Percentiles rank a stretch among this genome's conserved stretches.
These are phyloP conservation scores for Solanum clarkiae DNA, from an alignment of 257 asterid species.

Conservation along the genomic window DNA sequence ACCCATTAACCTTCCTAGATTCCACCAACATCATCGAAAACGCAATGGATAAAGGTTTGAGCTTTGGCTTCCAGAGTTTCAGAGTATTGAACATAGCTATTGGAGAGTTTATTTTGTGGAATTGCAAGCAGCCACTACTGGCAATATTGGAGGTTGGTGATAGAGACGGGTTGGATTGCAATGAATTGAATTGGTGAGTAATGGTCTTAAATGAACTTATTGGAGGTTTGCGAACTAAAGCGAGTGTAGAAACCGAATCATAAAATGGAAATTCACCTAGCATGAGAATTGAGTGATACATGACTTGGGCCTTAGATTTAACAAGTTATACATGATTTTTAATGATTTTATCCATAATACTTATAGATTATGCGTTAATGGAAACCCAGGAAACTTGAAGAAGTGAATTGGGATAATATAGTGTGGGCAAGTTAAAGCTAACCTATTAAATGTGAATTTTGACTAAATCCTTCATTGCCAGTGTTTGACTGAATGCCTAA, in stretches of 20 bases:
- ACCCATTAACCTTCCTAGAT: conserved; percentile 27
- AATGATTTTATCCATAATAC: background rate
- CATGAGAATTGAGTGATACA: background rate
- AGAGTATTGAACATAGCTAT: background rate
- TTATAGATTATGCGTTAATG: background rate
- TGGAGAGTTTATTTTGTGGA: background rate
- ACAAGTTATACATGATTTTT: background rate
- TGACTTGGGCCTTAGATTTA: background rate
- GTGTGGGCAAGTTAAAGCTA: background rate
- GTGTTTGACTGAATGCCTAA: background rate
- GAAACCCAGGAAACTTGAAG: background rate
- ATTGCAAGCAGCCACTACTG: background rate
- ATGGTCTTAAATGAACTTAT: background rate
- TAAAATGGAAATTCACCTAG: background rate
- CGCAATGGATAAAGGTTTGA: background rate
- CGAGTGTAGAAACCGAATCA: background rate
- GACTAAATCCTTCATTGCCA: background rate
- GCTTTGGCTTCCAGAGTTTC: background rate
- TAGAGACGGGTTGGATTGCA: background rate
- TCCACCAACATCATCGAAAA: background rate
- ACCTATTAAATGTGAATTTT: background rate
- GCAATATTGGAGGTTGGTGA: background rate
- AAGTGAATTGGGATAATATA: background rate
- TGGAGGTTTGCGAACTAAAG: background rate
- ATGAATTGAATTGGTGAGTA: background rate